Evolutionary conservation across 257 asterid genomes (phyloP).

Genomic region (Anisodus acutangulus): DNA sequence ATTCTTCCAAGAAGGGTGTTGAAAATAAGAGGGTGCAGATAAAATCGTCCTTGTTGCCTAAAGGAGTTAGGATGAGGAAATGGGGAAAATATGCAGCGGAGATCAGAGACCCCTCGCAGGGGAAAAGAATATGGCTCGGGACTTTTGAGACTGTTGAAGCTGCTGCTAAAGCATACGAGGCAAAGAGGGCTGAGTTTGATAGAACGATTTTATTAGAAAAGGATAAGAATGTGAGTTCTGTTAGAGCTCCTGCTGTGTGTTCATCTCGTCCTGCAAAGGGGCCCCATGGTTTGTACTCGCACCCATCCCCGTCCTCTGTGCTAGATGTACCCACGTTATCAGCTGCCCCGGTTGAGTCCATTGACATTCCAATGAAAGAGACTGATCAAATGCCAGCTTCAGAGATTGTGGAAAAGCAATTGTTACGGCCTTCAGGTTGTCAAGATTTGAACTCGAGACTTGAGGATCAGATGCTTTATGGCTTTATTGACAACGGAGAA

Average conservation of each 20-base stretch:
- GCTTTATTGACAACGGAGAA: neutral
- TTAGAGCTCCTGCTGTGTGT: conserved; percentile 22
- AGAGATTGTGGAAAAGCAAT: neutral
- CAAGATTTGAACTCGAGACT: conserved; percentile 9
- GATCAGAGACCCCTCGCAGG: conserved; percentile 40
- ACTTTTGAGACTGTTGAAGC: conserved; percentile 43
- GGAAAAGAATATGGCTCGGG: conserved; percentile 47
- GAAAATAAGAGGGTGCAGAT: conserved; percentile 22
- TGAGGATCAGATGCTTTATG: conserved; percentile 27
- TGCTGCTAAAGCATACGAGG: conserved; percentile 44
- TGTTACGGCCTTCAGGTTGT: neutral
- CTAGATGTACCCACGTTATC: conserved; percentile 32
- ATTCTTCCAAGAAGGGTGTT: neutral
- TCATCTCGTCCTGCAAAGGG: conserved; percentile 30
- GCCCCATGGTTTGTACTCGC: conserved; percentile 22
- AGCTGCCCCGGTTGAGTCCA: conserved; percentile 2
- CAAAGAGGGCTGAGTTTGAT: conserved; percentile 39
- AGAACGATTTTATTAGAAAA: conserved; percentile 18
- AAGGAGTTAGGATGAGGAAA: conserved; percentile 48
- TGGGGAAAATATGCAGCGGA: conserved; percentile 53
- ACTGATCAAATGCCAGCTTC: neutral
- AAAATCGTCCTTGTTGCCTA: conserved; percentile 26
- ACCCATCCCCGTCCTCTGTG: conserved; percentile 44
- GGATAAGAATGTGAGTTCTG: conserved; percentile 15
- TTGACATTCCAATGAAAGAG: neutral